Conservation (phyloP, 257 asterid genomes). For the Fraxinus pennsylvanica region DNA sequence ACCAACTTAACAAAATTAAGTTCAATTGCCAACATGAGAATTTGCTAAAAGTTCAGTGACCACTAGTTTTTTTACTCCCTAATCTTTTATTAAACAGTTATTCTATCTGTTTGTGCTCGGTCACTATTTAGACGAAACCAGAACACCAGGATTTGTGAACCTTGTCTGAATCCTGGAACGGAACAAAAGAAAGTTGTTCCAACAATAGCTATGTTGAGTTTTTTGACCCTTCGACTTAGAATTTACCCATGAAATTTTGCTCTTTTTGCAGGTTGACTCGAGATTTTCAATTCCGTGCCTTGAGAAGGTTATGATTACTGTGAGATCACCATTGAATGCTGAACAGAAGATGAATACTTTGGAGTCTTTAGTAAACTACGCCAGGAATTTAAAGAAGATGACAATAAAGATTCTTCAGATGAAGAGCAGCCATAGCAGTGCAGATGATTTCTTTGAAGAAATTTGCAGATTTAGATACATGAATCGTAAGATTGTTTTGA, state of each 20-base stretch:
- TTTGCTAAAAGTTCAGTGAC: too few relatives aligned
- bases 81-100: too few relatives aligned
- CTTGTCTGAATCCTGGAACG: not conserved
- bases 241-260: not conserved
- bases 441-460: constrained; percentile 96
- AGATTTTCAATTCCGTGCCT: constrained; percentile 73
- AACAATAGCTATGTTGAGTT: not conserved
- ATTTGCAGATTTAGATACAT: constrained; percentile 67
- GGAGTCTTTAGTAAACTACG: constrained; percentile 67
- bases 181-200: not conserved
- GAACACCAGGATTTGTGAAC: not conserved
- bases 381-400: constrained; percentile 73
- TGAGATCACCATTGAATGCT: constrained; percentile 90
- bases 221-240: not conserved
- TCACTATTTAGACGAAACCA: not conserved
- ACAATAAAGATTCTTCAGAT: constrained; percentile 86
- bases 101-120: too few relatives aligned
- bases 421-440: constrained; percentile 97
- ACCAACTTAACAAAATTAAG: too few relatives aligned
- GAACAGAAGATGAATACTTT: constrained; percentile 91
- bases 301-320: constrained; percentile 75
- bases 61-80: too few relatives aligned
- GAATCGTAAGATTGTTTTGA: constrained; percentile 70
- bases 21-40: not conserved
- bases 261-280: constrained; percentile 62